Percentiles rank a stretch among this genome's conserved stretches.
phyloP scores from a whole-genome alignment of 306 rosid species.

The Ceratonia siliqua region DNA sequence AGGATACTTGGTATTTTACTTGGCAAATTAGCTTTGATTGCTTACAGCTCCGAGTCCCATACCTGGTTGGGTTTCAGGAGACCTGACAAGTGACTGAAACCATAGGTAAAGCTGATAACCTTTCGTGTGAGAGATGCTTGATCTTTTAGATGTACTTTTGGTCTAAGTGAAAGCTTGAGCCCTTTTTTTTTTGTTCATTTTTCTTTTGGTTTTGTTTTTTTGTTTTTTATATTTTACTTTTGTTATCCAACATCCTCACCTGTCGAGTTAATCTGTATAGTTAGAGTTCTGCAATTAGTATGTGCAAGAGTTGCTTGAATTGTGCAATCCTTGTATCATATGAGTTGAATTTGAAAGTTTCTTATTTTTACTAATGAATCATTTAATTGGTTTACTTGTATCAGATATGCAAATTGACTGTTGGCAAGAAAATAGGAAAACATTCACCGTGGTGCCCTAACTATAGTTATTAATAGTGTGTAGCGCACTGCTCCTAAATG shows the following conservation, averaged over 20 bases:
- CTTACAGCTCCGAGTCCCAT: background rate
- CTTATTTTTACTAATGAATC: background rate
- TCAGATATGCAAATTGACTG: background rate
- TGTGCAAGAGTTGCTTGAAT: background rate
- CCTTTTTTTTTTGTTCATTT: background rate
- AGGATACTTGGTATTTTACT: background rate
- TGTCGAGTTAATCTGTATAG: background rate
- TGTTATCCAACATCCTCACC: background rate
- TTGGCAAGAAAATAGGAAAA: background rate
- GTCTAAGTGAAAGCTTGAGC: background rate
- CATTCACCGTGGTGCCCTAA: background rate
- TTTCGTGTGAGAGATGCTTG: constrained; percentile 8
- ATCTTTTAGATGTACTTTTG: background rate
- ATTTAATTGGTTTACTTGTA: background rate
- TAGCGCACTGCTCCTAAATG: too few species aligned
- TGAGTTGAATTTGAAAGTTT: background rate
- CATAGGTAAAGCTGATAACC: background rate
- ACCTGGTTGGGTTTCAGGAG: background rate
- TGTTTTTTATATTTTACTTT: background rate
- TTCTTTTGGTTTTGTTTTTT: background rate
- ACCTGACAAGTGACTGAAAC: background rate
- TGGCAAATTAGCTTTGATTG: background rate
- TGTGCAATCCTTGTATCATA: background rate
- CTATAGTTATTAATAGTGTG: too few species aligned
- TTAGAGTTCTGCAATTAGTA: background rate